phyloP scores from a whole-genome alignment of 345 rosid genomes.

The Dimocarpus longan region DNA sequence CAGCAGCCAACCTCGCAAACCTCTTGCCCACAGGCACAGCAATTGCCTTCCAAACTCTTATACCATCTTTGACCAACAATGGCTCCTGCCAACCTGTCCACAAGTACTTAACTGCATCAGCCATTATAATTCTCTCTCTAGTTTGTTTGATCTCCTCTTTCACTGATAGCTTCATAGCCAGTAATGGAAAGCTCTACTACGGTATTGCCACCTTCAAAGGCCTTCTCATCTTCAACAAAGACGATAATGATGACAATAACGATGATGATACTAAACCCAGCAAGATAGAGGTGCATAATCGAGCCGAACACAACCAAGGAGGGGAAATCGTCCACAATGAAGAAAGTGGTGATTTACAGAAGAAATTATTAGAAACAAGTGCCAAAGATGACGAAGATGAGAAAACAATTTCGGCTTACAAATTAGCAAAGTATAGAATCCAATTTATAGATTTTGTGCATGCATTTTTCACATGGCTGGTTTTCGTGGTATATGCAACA shows the following conservation, averaged over 20 bases:
- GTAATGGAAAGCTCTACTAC: slow-evolving; percentile 38
- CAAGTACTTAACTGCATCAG: slow-evolving; percentile 36
- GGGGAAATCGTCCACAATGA: no score
- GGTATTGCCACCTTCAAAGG: slow-evolving; percentile 47
- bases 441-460: slow-evolving; percentile 46
- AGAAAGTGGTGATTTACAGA: neutral
- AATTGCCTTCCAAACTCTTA: slow-evolving; percentile 44
- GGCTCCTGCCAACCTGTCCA: slow-evolving; percentile 37
- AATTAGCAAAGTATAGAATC: slow-evolving; percentile 16
- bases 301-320: no score
- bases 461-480: slow-evolving; percentile 43
- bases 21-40: slow-evolving; percentile 61
- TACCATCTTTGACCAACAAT: slow-evolving; percentile 50
- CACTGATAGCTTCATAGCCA: slow-evolving; percentile 49
- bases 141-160: slow-evolving; percentile 54
- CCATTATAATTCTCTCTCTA: slow-evolving; percentile 28
- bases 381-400: no score
- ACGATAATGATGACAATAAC: neutral
- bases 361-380: no score
- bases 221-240: slow-evolving; percentile 36
- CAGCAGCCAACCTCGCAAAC: slow-evolving; percentile 59
- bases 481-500: slow-evolving; percentile 56
- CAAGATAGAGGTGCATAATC: neutral
- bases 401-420: no score
- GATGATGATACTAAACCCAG: neutral